Percentiles rank a stretch among this genome's conserved stretches.
phyloP scores from a whole-genome alignment of 305 asterid genomes.

The Solanum hybrid region DNA sequence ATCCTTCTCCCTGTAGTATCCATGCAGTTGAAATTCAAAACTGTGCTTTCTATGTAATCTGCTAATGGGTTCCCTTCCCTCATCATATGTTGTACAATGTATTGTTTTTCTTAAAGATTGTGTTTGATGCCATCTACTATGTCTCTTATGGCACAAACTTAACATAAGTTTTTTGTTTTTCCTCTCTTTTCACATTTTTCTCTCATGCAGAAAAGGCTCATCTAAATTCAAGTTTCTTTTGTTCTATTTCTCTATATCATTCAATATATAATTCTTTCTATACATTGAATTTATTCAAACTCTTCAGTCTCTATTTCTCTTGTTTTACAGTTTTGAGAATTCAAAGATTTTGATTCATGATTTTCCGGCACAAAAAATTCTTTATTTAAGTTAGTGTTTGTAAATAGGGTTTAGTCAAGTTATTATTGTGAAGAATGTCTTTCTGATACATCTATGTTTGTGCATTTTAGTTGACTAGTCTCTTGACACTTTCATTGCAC shows the following conservation, averaged over 20 bases:
- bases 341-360: not conserved
- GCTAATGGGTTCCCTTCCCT: not conserved
- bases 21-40: not conserved
- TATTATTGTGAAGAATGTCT: not conserved
- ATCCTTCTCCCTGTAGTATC: not conserved
- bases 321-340: no score
- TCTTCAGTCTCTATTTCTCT: not conserved
- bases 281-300: not conserved
- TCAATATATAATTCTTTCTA: no score
- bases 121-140: not conserved
- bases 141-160: not conserved
- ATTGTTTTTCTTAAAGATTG: not conserved
- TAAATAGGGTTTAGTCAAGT: not conserved
- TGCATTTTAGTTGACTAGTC: not conserved
- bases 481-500: not conserved
- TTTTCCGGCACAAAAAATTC: no score
- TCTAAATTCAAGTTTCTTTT: not conserved
- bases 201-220: not conserved
- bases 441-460: no score
- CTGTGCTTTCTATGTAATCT: no score
- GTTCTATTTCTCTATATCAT: no score
- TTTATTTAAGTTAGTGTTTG: not conserved
- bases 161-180: not conserved
- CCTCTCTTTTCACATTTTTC: no score
- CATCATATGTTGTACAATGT: not conserved